Percentiles rank a stretch among this genome's conserved stretches.
These are phyloP conservation scores for Populus hybrid DNA, from an alignment of 441 rosid genomes.

Conservation along the genomic window DNA sequence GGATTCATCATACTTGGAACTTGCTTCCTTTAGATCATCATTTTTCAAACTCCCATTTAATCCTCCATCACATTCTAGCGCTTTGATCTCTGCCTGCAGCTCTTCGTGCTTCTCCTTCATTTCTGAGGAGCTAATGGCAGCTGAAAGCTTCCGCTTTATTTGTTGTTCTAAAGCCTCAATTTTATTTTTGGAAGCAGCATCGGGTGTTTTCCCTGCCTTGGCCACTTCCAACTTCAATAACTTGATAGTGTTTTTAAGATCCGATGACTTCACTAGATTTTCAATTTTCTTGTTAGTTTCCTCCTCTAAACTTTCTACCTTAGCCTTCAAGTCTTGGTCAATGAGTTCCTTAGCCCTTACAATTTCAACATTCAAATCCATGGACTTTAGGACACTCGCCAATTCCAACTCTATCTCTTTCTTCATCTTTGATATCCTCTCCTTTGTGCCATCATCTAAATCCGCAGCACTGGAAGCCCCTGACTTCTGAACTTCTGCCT, in stretches of 20 bases:
- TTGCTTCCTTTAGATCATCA: conserved; percentile 14
- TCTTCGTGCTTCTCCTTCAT: conserved; percentile 52
- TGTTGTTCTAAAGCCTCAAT: conserved; percentile 59
- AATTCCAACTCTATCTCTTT: conserved; percentile 54
- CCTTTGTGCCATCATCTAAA: conserved; percentile 52
- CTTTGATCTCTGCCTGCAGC: conserved; percentile 47
- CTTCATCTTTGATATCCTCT: conserved; percentile 42
- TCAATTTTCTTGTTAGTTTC: conserved; percentile 55
- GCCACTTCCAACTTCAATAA: conserved; percentile 58
- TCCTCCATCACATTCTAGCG: conserved; percentile 25
- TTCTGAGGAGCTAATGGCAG: conserved; percentile 48
- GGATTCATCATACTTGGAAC: conserved; percentile 27
- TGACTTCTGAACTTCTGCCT: conserved; percentile 45
- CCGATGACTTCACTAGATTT: conserved; percentile 43
- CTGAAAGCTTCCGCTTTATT: conserved; percentile 54
- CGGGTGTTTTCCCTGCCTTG: conserved; percentile 53
- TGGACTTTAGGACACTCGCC: conserved; percentile 43
- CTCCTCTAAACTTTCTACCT: conserved; percentile 43
- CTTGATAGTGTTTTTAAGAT: conserved; percentile 58
- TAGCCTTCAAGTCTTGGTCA: conserved; percentile 30
- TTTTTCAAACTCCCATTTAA: conserved; percentile 32
- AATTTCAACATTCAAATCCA: conserved; percentile 53
- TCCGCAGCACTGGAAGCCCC: conserved; percentile 53
- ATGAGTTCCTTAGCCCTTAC: conserved; percentile 30
- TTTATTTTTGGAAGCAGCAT: conserved; percentile 36